Evolutionary conservation across 2,329 filamentous ascomycete genomes (phyloP).

Genomic region (Ceratocystis eucalypticola): DNA sequence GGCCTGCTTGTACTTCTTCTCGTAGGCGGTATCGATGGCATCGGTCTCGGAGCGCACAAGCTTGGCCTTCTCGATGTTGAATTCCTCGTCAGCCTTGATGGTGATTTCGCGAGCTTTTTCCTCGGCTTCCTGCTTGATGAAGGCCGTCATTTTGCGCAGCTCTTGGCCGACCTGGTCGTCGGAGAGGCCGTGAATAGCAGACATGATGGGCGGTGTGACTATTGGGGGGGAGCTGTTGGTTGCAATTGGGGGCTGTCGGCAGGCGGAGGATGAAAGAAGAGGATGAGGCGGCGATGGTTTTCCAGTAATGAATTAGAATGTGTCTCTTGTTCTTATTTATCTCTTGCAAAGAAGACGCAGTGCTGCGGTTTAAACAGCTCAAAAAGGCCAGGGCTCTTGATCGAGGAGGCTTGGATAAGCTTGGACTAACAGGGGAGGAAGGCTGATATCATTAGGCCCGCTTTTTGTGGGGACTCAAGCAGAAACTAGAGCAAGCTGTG

Average conservation of each 20-base stretch:
- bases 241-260: not conserved
- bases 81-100: conserved; percentile 97
- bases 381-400: conserved; percentile 1
- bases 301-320: not conserved
- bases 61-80: conserved; percentile 97
- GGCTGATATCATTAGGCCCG: conserved; percentile 3
- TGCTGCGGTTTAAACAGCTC: conserved; percentile 1
- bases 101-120: conserved; percentile 97
- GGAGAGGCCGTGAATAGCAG: conserved; percentile 67
- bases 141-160: conserved; percentile 99
- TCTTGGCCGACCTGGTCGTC: conserved; percentile 98
- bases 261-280: not conserved
- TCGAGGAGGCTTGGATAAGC: not conserved
- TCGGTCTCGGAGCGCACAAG: conserved; percentile 91
- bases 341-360: not conserved
- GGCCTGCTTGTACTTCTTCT: conserved; percentile 98
- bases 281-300: not conserved
- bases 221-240: not conserved
- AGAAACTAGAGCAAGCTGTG: not conserved
- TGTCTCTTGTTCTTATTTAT: not conserved
- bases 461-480: not conserved
- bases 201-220: conserved; percentile 22
- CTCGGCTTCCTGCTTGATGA: conserved; percentile 96
- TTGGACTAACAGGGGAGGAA: not conserved
- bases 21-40: conserved; percentile 81